A percentile compares a stretch with the other conserved stretches of the same genome.
Evolutionary conservation across 768 basidiomycete genomes (phyloP).

Genomic region (Tubosaeta sp.): DNA sequence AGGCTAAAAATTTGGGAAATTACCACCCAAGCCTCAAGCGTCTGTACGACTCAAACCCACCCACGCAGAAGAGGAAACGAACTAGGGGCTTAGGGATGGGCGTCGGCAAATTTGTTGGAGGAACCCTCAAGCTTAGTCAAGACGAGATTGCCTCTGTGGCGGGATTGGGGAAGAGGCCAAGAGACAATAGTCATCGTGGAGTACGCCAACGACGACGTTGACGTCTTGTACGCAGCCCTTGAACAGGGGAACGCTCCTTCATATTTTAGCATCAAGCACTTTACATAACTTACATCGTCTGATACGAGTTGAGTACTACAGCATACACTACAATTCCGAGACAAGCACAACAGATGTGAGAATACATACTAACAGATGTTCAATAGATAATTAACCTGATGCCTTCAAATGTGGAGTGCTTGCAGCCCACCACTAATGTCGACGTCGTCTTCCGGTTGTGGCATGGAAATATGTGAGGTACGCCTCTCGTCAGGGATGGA

Average conservation of each 20-base stretch:
- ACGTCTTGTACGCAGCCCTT: background rate
- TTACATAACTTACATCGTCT: too few relatives aligned
- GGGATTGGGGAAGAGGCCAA: conserved; percentile 14
- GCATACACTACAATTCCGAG: conserved; percentile 4
- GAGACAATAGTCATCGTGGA: background rate
- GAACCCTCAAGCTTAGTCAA: conserved; percentile 59
- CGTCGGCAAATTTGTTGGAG: conserved; percentile 69
- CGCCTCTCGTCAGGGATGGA: conserved; percentile 24
- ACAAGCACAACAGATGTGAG: background rate
- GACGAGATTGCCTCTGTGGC: conserved; percentile 50
- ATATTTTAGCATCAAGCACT: background rate
- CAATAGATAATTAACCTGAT: conserved; percentile 4
- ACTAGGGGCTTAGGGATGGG: conserved; percentile 72
- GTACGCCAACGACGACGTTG: conserved; percentile 7
- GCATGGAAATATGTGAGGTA: conserved; percentile 14
- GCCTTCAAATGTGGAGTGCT: conserved; percentile 21
- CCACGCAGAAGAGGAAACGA: conserved; percentile 40
- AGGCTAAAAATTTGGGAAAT: conserved; percentile 84
- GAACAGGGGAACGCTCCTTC: background rate
- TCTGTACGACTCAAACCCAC: conserved; percentile 45
- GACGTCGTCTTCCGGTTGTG: conserved; percentile 15
- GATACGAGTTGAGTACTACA: background rate
- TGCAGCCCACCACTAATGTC: conserved; percentile 23
- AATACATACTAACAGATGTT: conserved; percentile 2
- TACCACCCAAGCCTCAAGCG: conserved; percentile 79